Conservation (phyloP, 768 basidiomycete genomes). For the Suillus lakei region DNA sequence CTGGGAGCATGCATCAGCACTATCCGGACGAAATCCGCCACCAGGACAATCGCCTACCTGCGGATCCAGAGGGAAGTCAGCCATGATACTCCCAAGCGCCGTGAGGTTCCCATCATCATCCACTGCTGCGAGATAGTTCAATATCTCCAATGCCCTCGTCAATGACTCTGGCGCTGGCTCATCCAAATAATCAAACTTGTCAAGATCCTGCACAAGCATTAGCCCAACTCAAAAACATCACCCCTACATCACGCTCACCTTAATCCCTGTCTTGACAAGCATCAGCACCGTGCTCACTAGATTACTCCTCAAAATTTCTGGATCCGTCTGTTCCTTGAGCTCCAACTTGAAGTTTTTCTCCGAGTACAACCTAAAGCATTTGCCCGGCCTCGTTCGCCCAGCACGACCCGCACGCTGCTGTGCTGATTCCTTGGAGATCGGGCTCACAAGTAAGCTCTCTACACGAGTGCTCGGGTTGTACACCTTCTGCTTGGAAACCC, state of each 20-base stretch:
- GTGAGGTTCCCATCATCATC: constrained; percentile 96
- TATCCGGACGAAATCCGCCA: not conserved
- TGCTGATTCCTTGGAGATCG: constrained; percentile 96
- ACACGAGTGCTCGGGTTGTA: constrained; percentile 98
- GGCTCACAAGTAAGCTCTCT: constrained; percentile 89
- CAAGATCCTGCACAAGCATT: constrained; percentile 61
- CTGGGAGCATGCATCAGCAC: constrained; percentile 26
- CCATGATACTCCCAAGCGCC: constrained; percentile 87
- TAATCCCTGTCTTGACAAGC: constrained; percentile 92
- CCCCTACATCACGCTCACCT: constrained; percentile 46
- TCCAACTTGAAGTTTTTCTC: constrained; percentile 97
- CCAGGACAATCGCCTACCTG: constrained; percentile 56
- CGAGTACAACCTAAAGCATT: constrained; percentile 96
- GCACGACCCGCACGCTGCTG: constrained; percentile 97
- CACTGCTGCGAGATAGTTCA: constrained; percentile 90
- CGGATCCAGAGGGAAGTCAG: constrained; percentile 98
- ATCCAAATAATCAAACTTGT: constrained; percentile 87
- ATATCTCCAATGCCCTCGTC: constrained; percentile 93
- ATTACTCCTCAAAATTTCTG: constrained; percentile 94
- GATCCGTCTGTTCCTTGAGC: constrained; percentile 96
- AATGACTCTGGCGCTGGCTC: constrained; percentile 95
- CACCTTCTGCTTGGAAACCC: constrained; percentile 97
- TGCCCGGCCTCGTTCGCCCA: constrained; percentile 93
- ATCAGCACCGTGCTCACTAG: constrained; percentile 92
- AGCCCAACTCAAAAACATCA: constrained; percentile 4